Percentiles rank a stretch among this genome's conserved stretches.
phyloP scores from a whole-genome alignment of 2,329 filamentous ascomycete genomes.

The Aspergillus pseudoterreus region DNA sequence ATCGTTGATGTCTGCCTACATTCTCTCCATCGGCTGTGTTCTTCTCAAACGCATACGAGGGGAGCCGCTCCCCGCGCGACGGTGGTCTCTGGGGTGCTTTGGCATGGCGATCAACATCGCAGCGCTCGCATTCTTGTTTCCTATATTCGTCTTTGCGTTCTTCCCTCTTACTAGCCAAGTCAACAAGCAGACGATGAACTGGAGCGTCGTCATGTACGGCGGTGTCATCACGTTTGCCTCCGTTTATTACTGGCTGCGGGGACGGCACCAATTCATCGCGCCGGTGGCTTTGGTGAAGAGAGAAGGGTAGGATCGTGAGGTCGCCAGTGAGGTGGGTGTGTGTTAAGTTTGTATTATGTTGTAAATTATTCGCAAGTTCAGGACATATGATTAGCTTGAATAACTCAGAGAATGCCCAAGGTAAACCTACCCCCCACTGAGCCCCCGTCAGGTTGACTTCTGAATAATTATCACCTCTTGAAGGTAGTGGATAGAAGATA shows the following conservation, averaged over 20 bases:
- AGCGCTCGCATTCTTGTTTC: constrained; percentile 36
- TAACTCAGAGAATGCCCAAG: no score
- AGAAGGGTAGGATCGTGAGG: constrained; percentile 9
- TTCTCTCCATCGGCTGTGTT: constrained; percentile 41
- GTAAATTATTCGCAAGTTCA: not conserved
- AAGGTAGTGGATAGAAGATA: no score
- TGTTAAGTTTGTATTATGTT: not conserved
- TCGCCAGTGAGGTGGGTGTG: not conserved
- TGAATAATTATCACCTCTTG: no score
- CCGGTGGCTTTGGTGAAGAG: constrained; percentile 36
- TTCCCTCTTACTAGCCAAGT: constrained; percentile 39
- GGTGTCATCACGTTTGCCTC: constrained; percentile 42
- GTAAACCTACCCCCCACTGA: no score
- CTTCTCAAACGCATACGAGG: constrained; percentile 29
- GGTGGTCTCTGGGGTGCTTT: constrained; percentile 43
- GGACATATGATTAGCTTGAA: not conserved
- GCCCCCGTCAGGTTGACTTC: no score
- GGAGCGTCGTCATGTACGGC: constrained; percentile 46
- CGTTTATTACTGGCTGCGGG: constrained; percentile 41
- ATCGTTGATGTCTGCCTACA: constrained; percentile 51
- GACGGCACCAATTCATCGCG: constrained; percentile 39
- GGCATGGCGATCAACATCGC: constrained; percentile 44
- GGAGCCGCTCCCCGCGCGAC: constrained; percentile 29
- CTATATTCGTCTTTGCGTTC: constrained; percentile 43
- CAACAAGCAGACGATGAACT: constrained; percentile 43